Conservation (phyloP, 805 yeast genomes). For the Hanseniaspora valbyensis region DNA sequence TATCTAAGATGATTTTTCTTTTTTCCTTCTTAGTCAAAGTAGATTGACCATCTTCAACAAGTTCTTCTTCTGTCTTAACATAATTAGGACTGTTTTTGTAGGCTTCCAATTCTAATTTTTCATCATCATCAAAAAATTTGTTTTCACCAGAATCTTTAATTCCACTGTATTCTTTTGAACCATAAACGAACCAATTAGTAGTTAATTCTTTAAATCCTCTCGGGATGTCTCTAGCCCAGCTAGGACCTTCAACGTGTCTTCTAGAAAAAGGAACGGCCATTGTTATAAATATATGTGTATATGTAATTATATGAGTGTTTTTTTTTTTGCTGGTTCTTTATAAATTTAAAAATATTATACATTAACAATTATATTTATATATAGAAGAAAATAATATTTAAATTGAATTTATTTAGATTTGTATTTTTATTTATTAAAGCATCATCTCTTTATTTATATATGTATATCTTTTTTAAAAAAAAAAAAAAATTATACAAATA, state of each 20-base stretch:
- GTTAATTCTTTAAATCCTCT: constrained; percentile 29
- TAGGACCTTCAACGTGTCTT: constrained; percentile 20
- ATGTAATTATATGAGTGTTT: background rate
- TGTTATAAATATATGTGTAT: too few species aligned
- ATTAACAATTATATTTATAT: too few species aligned
- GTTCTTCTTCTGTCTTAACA: constrained; percentile 7
- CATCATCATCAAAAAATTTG: background rate
- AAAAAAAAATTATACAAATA: too few species aligned
- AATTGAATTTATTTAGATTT: too few species aligned
- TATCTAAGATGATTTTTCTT: constrained; percentile 8
- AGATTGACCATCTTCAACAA: constrained; percentile 2
- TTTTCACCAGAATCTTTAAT: background rate
- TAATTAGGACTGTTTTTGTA: constrained; percentile 10
- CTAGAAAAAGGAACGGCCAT: constrained; percentile 6
- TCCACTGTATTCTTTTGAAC: constrained; percentile 10
- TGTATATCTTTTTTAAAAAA: too few species aligned
- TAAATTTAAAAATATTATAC: too few species aligned
- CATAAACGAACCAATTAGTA: constrained; percentile 10
- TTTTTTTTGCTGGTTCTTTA: background rate
- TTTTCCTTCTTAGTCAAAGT: constrained; percentile 3
- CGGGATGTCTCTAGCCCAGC: constrained; percentile 41
- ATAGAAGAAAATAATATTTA: too few species aligned
- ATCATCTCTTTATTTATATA: too few species aligned
- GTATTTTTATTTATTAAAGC: too few species aligned
- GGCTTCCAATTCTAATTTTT: constrained; percentile 4